Evolutionary conservation across 2,329 filamentous ascomycete species (phyloP).

Genomic region (Colletotrichum sp.): DNA sequence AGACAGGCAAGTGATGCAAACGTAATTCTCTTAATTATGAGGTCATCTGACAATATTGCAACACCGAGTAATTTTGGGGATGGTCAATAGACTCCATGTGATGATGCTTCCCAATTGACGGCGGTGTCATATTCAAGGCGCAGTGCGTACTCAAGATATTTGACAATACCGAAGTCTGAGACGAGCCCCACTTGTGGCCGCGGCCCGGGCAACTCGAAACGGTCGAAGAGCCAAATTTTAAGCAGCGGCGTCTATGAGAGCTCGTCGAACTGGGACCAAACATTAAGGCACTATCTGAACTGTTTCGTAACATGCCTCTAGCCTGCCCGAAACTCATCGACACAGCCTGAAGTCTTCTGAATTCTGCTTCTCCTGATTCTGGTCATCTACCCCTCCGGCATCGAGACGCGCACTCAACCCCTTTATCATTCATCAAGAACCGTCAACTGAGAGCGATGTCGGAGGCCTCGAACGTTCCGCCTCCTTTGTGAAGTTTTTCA

Average conservation of each 20-base stretch:
- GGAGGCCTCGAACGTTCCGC: background rate
- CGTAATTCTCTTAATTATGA: accelerated
- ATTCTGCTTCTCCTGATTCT: background rate
- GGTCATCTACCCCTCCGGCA: background rate
- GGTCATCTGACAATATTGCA: background rate
- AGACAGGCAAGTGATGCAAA: background rate
- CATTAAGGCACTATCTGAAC: background rate
- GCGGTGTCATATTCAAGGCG: background rate
- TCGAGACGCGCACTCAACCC: background rate
- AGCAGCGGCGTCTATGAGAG: background rate
- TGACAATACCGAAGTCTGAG: background rate
- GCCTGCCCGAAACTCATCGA: background rate
- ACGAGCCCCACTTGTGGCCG: background rate
- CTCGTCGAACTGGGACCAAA: background rate
- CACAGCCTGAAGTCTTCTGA: background rate
- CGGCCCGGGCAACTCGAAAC: background rate
- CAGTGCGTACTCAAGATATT: background rate
- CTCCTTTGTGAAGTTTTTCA: background rate
- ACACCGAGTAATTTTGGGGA: background rate
- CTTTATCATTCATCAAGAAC: background rate
- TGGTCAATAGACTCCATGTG: background rate
- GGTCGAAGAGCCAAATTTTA: background rate
- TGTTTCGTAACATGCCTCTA: background rate
- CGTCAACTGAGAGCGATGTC: background rate
- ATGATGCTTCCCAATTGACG: background rate